A percentile compares a stretch with the other conserved stretches of the same genome.
Conservation (phyloP, 345 rosid species). For the Sisymbrium altissimum region DNA sequence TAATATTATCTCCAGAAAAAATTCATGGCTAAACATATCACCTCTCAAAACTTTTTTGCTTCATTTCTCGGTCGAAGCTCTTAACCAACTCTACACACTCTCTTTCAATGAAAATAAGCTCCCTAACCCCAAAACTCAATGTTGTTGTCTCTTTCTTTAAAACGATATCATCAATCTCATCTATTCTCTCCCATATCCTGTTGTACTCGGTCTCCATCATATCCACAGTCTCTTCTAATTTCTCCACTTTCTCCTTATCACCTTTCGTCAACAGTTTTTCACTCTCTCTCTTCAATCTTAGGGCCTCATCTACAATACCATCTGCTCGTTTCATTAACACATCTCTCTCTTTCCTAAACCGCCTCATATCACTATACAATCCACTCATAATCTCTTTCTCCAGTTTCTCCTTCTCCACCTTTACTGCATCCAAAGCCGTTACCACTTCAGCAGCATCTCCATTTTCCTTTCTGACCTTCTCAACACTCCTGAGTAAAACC, state of each 20-base stretch:
- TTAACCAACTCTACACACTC: slow-evolving; percentile 76
- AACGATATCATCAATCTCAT: slow-evolving; percentile 58
- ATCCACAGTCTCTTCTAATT: slow-evolving; percentile 45
- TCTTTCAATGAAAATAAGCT: slow-evolving; percentile 74
- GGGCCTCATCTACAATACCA: slow-evolving; percentile 43
- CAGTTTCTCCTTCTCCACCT: slow-evolving; percentile 53
- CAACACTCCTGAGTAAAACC: slow-evolving; percentile 46
- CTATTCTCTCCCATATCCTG: slow-evolving; percentile 61
- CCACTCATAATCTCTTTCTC: slow-evolving; percentile 62
- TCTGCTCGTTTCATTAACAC: slow-evolving; percentile 50
- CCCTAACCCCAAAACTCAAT: slow-evolving; percentile 72
- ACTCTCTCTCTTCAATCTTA: slow-evolving; percentile 41
- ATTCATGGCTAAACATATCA: slow-evolving; percentile 26
- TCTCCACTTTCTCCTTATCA: slow-evolving; percentile 33
- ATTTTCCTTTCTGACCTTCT: slow-evolving; percentile 56
- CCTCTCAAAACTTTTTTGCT: slow-evolving; percentile 47
- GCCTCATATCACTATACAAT: slow-evolving; percentile 44
- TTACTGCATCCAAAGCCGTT: slow-evolving; percentile 51
- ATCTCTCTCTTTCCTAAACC: slow-evolving; percentile 48
- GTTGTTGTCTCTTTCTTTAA: slow-evolving; percentile 57
- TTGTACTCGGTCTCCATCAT: slow-evolving; percentile 59
- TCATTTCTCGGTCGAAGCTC: slow-evolving; percentile 49
- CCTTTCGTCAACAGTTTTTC: slow-evolving; percentile 31
- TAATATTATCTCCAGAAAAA: slow-evolving; percentile 9
- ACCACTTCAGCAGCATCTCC: slow-evolving; percentile 41